These are phyloP conservation scores for Gastrodia elata DNA, from an alignment of 106 monocot species.

Conservation along the genomic window DNA sequence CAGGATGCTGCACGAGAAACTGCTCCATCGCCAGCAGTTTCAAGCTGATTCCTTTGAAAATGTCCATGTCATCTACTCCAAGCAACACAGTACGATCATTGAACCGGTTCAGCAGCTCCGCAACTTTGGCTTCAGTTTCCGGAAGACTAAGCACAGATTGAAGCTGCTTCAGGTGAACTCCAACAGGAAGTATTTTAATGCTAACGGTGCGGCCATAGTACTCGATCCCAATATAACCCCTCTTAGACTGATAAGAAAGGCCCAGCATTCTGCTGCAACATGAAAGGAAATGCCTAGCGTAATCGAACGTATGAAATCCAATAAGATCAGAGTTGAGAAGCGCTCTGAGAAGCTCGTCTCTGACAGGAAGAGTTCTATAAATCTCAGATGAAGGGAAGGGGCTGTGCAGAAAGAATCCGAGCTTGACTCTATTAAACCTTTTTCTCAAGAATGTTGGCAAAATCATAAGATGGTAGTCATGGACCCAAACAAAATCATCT, in stretches of 20 bases:
- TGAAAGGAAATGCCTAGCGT: constrained; percentile 85
- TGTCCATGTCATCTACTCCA: constrained; percentile 60
- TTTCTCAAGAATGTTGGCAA: constrained; percentile 70
- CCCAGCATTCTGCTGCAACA: constrained; percentile 82
- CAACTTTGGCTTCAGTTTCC: constrained; percentile 23
- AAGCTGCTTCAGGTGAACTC: constrained; percentile 41
- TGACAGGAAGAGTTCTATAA: constrained; percentile 59
- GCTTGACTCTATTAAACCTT: constrained; percentile 39
- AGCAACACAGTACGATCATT: constrained; percentile 29
- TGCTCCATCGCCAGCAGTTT: constrained; percentile 42
- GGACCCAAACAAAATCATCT: constrained; percentile 80
- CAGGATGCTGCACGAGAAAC: constrained; percentile 20
- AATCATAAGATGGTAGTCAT: constrained; percentile 90
- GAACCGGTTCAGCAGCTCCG: constrained; percentile 30
- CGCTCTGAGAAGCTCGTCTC: constrained; percentile 63
- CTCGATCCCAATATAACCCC: constrained; percentile 73
- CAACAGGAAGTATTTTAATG: constrained; percentile 46
- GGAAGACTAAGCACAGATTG: constrained; percentile 26
- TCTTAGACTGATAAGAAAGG: constrained; percentile 58
- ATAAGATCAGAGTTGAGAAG: constrained; percentile 78
- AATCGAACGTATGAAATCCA: constrained; percentile 90
- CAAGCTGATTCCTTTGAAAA: constrained; percentile 53
- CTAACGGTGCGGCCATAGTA: constrained; percentile 56
- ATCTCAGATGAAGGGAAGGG: constrained; percentile 89
- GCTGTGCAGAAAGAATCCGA: constrained; percentile 82